Evolutionary conservation across 345 rosid species (phyloP), one percentile per base, ranked within the genome.

Genomic region (Geranium rotundifolium): DNA sequence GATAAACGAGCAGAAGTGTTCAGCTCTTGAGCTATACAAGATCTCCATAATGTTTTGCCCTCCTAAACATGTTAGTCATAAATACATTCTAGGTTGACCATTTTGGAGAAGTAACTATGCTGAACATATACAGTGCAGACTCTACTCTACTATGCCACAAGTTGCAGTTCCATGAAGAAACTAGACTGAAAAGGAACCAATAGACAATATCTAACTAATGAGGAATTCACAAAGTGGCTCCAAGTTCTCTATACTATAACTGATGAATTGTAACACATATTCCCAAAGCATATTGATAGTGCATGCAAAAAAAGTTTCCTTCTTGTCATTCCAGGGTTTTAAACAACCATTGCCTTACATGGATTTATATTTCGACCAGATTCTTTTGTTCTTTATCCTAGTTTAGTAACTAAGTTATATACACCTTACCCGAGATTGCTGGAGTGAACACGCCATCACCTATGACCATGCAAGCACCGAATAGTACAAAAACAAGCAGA

Each of bases 401-500:
- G 65, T 66, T 41, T 27, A 1, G 56, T 56, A 19, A 31, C 60
- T 10, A 20, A 59, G 29, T 4, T 54, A 59, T 56, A 17, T 30
- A 60, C 8, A 20, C 57, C 34, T 4, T 49, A 70, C 73, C 73
- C 10, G 73, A 63, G 64, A 63, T 64, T 12, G 68, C 73, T 17
- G 68, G 68, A 54, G 73, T 69, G 62, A 69, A 67, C 59, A 69
- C 31, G 19, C 72, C 68, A 59, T 64, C 73, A 17, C 73, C 73
- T 34, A 70, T 64, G 41, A 70, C 73, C 73, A 70, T 70, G 39
- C 73, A 70, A 54, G 73, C 64, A 23, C 73, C 73, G 17, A 70
- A 29, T 34, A 70, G 68, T 29, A 60, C 73, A 54, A 70, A 29
- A 31, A 70, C 39, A 63, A 70, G 67, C 60, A 70, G 27, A 34